phyloP scores from a whole-genome alignment of 2,329 filamentous ascomycete species.

The Ophiostoma perfectum region DNA sequence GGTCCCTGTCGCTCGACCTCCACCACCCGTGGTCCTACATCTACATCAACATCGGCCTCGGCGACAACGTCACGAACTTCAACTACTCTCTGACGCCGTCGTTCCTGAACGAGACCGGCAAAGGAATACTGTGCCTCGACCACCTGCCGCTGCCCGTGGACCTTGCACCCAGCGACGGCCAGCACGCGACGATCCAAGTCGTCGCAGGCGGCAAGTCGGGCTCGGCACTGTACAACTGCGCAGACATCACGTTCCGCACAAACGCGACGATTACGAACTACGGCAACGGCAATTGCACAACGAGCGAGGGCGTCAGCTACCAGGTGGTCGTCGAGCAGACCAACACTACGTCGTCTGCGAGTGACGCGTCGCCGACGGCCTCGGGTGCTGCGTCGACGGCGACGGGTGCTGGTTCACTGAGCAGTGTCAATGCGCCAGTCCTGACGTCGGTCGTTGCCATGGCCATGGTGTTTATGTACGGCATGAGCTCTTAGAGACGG shows the following conservation, averaged over 20 bases:
- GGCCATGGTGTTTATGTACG: constrained; percentile 36
- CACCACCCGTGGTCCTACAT: constrained; percentile 50
- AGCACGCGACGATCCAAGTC: constrained; percentile 62
- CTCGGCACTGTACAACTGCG: constrained; percentile 66
- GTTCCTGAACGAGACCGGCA: constrained; percentile 54
- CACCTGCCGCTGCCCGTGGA: constrained; percentile 49
- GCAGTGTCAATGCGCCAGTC: constrained; percentile 28
- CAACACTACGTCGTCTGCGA: constrained; percentile 19
- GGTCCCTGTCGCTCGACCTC: constrained; percentile 44
- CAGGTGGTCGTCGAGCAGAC: constrained; percentile 32
- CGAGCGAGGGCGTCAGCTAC: constrained; percentile 49
- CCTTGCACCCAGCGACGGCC: constrained; percentile 52
- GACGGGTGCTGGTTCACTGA: constrained; percentile 23
- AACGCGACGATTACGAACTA: constrained; percentile 39
- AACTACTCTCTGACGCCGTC: constrained; percentile 60
- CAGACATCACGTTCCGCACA: constrained; percentile 62
- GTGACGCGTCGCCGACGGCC: neutral
- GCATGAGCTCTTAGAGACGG: constrained; percentile 33
- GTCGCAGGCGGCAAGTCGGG: constrained; percentile 55
- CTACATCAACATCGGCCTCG: constrained; percentile 48
- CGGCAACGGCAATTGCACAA: constrained; percentile 49
- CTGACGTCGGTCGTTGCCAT: constrained; percentile 38
- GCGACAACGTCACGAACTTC: constrained; percentile 54
- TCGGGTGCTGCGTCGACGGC: neutral
- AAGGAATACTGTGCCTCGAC: constrained; percentile 62